phyloP scores from a whole-genome alignment of 768 basidiomycete species.

The Macrolepiota dolichaula region DNA sequence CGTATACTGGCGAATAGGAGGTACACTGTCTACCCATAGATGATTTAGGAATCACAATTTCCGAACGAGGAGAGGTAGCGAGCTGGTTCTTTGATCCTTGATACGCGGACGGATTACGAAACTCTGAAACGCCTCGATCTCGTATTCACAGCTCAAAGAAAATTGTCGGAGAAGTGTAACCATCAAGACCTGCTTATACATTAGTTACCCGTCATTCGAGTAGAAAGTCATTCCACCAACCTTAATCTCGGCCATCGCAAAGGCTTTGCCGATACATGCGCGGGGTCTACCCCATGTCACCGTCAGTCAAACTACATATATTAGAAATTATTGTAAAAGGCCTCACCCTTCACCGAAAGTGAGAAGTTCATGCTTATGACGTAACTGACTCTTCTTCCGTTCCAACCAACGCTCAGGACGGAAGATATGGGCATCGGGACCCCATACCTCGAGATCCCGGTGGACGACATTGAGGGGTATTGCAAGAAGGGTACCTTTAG shows the following conservation, averaged over 20 bases:
- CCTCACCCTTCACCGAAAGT: conserved; percentile 59
- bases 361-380: conserved; percentile 41
- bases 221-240: conserved; percentile 25
- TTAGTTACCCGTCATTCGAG: neutral
- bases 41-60: conserved; percentile 23
- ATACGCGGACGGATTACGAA: conserved; percentile 58
- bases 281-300: conserved; percentile 39
- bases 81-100: conserved; percentile 48
- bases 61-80: conserved; percentile 45
- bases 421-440: conserved; percentile 53
- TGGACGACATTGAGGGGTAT: too few species aligned
- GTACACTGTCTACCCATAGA: neutral
- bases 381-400: conserved; percentile 23
- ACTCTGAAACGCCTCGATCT: conserved; percentile 61
- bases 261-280: conserved; percentile 56
- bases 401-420: conserved; percentile 62
- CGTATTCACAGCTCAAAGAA: conserved; percentile 41
- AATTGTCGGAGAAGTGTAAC: conserved; percentile 15
- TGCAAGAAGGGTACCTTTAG: too few species aligned
- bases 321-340: neutral
- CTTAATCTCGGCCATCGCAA: conserved; percentile 59
- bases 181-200: conserved; percentile 20
- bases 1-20: neutral
- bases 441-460: conserved; percentile 31
- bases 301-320: too few species aligned